These are phyloP conservation scores for Talaromyces sp. DNA, from an alignment of 2,329 filamentous ascomycete genomes.

Conservation along the genomic window DNA sequence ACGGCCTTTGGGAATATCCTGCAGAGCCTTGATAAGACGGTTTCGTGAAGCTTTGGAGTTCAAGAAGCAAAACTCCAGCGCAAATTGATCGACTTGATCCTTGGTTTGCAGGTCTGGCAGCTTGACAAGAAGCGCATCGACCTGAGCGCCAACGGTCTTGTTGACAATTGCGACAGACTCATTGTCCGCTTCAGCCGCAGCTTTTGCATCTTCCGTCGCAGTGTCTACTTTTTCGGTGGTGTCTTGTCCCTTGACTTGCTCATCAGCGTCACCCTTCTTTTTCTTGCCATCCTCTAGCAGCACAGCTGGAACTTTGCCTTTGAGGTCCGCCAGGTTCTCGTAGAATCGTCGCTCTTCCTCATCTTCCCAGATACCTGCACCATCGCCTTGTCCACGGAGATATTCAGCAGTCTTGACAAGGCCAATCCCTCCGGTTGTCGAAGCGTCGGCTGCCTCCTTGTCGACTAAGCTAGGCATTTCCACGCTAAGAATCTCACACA, in stretches of 20 bases:
- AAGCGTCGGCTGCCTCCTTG: constrained; percentile 66
- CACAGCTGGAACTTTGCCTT: constrained; percentile 91
- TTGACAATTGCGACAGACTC: constrained; percentile 93
- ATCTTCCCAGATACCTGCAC: constrained; percentile 96
- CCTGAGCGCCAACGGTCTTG: constrained; percentile 95
- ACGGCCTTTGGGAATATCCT: constrained; percentile 91
- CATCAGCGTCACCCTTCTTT: constrained; percentile 80
- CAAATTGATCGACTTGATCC: constrained; percentile 85
- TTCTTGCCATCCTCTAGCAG: constrained; percentile 92
- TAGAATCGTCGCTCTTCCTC: constrained; percentile 98
- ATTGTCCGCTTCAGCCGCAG: constrained; percentile 64
- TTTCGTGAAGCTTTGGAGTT: constrained; percentile 98
- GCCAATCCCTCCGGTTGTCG: constrained; percentile 76
- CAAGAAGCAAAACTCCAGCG: constrained; percentile 95
- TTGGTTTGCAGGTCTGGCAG: constrained; percentile 91
- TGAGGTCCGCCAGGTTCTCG: constrained; percentile 91
- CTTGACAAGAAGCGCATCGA: constrained; percentile 82
- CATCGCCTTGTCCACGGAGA: constrained; percentile 82
- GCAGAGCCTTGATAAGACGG: constrained; percentile 84
- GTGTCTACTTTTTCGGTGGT: constrained; percentile 46
- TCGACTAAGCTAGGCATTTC: constrained; percentile 95
- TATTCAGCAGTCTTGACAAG: constrained; percentile 94
- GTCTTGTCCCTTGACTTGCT: constrained; percentile 62
- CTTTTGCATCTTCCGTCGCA: constrained; percentile 51
- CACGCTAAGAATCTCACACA: constrained; percentile 81